Evolutionary conservation across 306 rosid genomes (phyloP).

Genomic region (Fragaria ananassa): DNA sequence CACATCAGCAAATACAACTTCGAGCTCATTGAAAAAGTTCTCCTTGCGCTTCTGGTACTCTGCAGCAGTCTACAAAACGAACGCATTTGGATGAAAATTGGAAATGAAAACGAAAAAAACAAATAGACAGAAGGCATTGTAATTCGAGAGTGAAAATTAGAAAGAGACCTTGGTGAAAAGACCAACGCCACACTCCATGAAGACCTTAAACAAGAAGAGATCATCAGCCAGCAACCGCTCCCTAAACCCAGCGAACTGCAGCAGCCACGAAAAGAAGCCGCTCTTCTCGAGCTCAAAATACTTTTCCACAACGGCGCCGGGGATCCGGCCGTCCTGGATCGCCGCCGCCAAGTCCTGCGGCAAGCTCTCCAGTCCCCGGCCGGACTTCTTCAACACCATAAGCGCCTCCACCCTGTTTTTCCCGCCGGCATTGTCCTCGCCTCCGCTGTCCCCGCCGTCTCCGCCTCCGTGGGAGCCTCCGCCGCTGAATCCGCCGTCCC

Average conservation of each 20-base stretch:
- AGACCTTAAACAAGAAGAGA: constrained; percentile 75
- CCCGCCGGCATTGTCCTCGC: constrained; percentile 34
- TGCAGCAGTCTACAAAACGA: constrained; percentile 77
- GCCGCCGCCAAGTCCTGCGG: constrained; percentile 81
- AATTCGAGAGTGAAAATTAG: neutral
- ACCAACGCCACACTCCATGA: constrained; percentile 94
- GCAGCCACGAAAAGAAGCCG: constrained; percentile 61
- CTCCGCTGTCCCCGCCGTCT: constrained; percentile 11
- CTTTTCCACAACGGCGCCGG: constrained; percentile 62
- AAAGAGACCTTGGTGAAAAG: constrained; percentile 74
- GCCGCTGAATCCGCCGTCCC: constrained; percentile 26
- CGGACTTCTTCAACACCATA: constrained; percentile 60
- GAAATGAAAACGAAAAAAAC: neutral
- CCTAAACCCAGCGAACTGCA: constrained; percentile 74
- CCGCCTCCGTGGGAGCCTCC: constrained; percentile 24
- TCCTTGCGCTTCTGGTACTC: constrained; percentile 80
- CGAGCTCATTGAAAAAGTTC: constrained; percentile 90
- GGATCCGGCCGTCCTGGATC: constrained; percentile 67
- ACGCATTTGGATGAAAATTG: neutral
- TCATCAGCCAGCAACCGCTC: constrained; percentile 94
- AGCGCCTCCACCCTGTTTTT: constrained; percentile 48
- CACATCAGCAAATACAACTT: constrained; percentile 93
- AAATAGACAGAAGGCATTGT: neutral
- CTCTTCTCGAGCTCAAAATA: constrained; percentile 72
- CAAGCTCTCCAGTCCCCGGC: constrained; percentile 59